Base-by-base conservation (phyloP, 169 alveolate genomes). In the Plasmodium fragile region DNA sequence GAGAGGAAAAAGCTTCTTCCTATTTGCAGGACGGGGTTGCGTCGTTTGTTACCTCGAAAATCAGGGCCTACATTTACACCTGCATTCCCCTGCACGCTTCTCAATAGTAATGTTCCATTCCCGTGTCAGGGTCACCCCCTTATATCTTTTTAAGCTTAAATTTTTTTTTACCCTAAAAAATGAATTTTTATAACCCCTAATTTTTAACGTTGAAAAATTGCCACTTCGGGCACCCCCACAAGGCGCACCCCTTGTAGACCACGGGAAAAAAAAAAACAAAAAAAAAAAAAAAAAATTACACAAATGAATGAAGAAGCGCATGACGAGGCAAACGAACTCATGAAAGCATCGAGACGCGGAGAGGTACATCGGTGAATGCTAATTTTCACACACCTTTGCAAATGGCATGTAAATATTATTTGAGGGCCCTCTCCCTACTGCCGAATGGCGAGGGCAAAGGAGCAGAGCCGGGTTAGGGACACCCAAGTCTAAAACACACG, bases 401-500 rank as follows among this genome's bases (percentile, higher is more conserved):
- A 10, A 45, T 45, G 43, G 43, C 3, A n/a, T n/a, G 43, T 36
- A 36, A 7, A 36, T 36, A 36, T 36, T 36, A 36, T 36, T 36
- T 36, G 43, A 36, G 43, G 43, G 43, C 43, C 43, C 43, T 36
- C 5, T 4, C 43, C 43, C 43, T 36, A 3, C 8, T 36, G 43
- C 43, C 43, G 43, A 36, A 36, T 36, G 55, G 55, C 18, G 0
- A 11, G 55, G 18, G 18, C 6, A 10, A 13, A 4, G 55, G n/a
- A n/a, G n/a, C n/a, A 30, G 32, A 78, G 30, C n/a, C n/a, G n/a
- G n/a, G 5, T 82, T 77, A 84, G 28, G 83, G 25, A 30, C 65
- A 34, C 22, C 69, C 78, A 22, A 84, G 65, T 18, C 39, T 41
- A 34, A 84, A 84, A 34, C 93, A 84, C n/a, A 84, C 93, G 2